These are phyloP conservation scores for Stygiomarasmius scandens DNA, from an alignment of 1,284 basidiomycete species.

Conservation along the genomic window DNA sequence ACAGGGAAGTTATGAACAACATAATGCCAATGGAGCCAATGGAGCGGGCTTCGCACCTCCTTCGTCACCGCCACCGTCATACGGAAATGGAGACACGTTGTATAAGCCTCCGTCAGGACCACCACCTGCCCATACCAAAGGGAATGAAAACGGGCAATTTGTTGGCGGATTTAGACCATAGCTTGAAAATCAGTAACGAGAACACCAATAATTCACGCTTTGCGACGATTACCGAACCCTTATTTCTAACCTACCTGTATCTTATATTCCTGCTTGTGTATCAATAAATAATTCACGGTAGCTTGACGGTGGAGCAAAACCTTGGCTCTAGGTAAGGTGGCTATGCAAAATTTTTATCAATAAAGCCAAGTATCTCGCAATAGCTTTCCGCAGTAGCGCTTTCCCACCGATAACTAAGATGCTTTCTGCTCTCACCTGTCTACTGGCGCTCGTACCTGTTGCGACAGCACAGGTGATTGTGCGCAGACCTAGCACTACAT, in stretches of 20 bases:
- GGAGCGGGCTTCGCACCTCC: background rate
- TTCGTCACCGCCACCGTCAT: slow-evolving; percentile 2
- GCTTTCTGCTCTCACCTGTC: background rate
- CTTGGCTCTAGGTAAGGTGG: too few species aligned
- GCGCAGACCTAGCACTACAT: background rate
- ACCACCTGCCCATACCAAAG: slow-evolving; percentile 10
- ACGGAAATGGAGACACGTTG: slow-evolving; percentile 5
- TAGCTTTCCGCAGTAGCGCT: background rate
- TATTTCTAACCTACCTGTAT: too few species aligned
- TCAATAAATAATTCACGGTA: too few species aligned
- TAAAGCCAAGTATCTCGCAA: too few species aligned
- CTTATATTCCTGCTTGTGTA: too few species aligned
- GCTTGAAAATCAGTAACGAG: too few species aligned
- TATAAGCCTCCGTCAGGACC: slow-evolving; percentile 11
- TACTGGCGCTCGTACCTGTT: background rate
- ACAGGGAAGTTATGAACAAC: background rate
- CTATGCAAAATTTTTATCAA: too few species aligned
- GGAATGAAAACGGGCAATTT: slow-evolving; percentile 6
- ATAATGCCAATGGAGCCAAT: background rate
- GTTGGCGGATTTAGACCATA: slow-evolving; percentile 14
- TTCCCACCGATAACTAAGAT: background rate
- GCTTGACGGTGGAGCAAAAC: too few species aligned
- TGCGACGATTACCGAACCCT: too few species aligned
- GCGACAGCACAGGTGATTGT: background rate
- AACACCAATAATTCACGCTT: too few species aligned